Percentiles rank a stretch among this genome's conserved stretches.
Conservation (phyloP, 495 filamentous ascomycete genomes). For the Hamigera avellanea region DNA sequence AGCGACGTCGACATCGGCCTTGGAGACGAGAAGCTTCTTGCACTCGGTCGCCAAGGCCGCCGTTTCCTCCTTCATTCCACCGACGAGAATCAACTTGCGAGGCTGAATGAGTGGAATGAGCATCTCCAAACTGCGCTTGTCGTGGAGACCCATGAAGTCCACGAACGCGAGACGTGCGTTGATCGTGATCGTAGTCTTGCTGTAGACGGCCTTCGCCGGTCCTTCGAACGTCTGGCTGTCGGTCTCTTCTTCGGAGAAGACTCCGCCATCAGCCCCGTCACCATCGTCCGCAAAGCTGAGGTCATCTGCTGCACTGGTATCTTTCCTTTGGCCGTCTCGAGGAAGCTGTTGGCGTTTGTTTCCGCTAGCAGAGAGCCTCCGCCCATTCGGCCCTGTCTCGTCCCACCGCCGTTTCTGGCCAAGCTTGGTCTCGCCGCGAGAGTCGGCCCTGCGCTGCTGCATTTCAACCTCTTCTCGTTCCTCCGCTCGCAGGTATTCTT, state of each 20-base stretch:
- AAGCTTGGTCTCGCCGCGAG: constrained; percentile 45
- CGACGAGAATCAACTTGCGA: constrained; percentile 81
- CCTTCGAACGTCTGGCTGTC: constrained; percentile 44
- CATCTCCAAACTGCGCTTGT: constrained; percentile 86
- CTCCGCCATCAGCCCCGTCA: constrained; percentile 34
- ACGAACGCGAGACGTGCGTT: constrained; percentile 71
- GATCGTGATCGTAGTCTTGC: constrained; percentile 46
- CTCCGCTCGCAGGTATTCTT: constrained; percentile 89
- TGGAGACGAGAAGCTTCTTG: constrained; percentile 54
- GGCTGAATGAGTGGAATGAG: constrained; percentile 90
- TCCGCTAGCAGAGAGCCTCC: constrained; percentile 20
- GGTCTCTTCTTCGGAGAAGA: constrained; percentile 33
- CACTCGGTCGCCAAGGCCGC: constrained; percentile 66
- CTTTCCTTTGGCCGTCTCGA: constrained; percentile 32
- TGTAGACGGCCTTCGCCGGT: constrained; percentile 62
- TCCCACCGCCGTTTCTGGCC: constrained; percentile 95
- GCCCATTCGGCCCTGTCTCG: constrained; percentile 42
- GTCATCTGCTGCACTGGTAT: constrained; percentile 29
- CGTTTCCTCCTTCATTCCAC: constrained; percentile 69
- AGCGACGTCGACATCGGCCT: constrained; percentile 28
- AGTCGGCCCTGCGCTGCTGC: constrained; percentile 37
- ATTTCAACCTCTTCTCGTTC: constrained; percentile 75
- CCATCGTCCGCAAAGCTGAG: constrained; percentile 26
- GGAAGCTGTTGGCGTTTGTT: constrained; percentile 33
- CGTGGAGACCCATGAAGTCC: constrained; percentile 86